Conservation (phyloP, 306 rosid genomes). For the Gleditsia sinensis region DNA sequence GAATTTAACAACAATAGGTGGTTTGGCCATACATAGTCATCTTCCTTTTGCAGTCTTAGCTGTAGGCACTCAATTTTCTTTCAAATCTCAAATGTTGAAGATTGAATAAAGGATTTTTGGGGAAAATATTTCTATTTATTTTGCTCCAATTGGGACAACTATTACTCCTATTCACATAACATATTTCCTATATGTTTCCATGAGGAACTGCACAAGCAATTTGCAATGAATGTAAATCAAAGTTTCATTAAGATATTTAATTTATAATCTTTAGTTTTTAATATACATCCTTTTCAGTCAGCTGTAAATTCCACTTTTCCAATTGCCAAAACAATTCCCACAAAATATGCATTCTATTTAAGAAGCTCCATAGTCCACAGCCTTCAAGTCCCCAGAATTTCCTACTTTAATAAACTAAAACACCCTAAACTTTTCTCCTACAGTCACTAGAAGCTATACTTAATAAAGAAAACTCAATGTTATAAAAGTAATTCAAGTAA, state of each 20-base stretch:
- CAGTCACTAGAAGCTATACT: background rate
- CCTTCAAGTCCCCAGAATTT: background rate
- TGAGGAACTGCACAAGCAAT: background rate
- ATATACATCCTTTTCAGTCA: background rate
- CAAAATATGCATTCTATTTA: background rate
- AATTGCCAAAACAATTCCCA: background rate
- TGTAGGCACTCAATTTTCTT: background rate
- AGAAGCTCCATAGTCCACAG: background rate
- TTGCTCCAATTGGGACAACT: background rate
- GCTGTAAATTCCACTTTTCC: background rate
- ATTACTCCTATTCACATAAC: conserved; percentile 9
- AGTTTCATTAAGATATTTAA: background rate
- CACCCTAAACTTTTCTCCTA: background rate
- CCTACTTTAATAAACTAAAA: too few relatives aligned
- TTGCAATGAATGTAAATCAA: background rate
- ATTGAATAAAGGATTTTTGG: background rate
- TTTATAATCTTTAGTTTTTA: too few relatives aligned
- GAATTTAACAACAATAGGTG: too few relatives aligned
- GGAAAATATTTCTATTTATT: background rate
- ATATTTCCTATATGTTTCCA: background rate
- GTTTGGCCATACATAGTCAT: too few relatives aligned
- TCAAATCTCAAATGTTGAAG: background rate
- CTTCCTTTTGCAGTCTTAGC: background rate
- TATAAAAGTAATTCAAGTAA: background rate
- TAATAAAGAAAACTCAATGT: background rate